These are phyloP conservation scores for Myxozyma neotropica DNA, from an alignment of 805 yeast species.

Conservation along the genomic window DNA sequence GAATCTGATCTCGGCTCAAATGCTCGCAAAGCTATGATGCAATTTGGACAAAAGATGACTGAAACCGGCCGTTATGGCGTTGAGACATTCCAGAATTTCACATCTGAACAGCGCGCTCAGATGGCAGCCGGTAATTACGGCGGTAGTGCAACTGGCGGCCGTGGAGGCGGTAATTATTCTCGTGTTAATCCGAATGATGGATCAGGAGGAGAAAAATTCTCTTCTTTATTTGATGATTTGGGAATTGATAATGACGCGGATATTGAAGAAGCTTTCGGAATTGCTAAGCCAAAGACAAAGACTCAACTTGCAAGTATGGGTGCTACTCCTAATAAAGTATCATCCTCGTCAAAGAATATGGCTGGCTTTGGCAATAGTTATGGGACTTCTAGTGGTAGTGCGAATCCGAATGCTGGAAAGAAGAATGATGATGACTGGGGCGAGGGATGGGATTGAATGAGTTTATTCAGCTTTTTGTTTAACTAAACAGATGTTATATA, in stretches of 20 bases:
- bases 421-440: slow-evolving; percentile 29
- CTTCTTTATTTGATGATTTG: slow-evolving; percentile 59
- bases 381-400: slow-evolving; percentile 5
- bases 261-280: slow-evolving; percentile 69
- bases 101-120: slow-evolving; percentile 42
- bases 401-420: slow-evolving; percentile 12
- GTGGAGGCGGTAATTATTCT: slow-evolving; percentile 2
- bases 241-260: slow-evolving; percentile 45
- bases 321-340: neutral
- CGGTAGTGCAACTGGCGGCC: neutral
- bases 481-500: too few species aligned
- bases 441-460: slow-evolving; percentile 28
- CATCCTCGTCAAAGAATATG: slow-evolving; percentile 11
- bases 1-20: slow-evolving; percentile 78
- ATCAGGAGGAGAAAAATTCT: slow-evolving; percentile 48
- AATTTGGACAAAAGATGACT: slow-evolving; percentile 92
- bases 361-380: slow-evolving; percentile 12
- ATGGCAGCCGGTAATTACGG: neutral
- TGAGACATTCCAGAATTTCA: slow-evolving; percentile 63
- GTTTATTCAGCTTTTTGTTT: neutral
- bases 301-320: slow-evolving; percentile 48
- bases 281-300: slow-evolving; percentile 58
- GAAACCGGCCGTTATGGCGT: slow-evolving; percentile 80
- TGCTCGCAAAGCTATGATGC: slow-evolving; percentile 91
- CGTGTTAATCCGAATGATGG: slow-evolving; percentile 36